Evolutionary conservation across 495 filamentous ascomycete genomes (phyloP).

Genomic region (Hamigera avellanea): DNA sequence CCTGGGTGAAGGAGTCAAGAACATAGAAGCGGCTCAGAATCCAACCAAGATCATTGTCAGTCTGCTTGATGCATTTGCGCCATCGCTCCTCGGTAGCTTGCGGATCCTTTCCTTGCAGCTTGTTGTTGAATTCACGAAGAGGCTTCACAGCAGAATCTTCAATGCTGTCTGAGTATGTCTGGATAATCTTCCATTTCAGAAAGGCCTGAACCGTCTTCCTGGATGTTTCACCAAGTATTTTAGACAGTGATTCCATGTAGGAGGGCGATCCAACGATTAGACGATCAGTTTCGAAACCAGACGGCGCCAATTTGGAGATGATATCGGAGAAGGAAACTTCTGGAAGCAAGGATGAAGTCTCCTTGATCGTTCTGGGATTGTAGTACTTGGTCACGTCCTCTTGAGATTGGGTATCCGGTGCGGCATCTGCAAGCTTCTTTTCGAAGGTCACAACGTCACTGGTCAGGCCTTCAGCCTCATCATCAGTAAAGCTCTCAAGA

Average conservation of each 20-base stretch:
- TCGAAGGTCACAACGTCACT: conserved; percentile 47
- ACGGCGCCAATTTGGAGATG: conserved; percentile 40
- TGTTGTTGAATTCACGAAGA: conserved; percentile 46
- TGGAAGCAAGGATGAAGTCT: conserved; percentile 41
- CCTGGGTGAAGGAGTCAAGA: conserved; percentile 50
- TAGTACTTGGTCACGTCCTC: conserved; percentile 51
- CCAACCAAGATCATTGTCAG: conserved; percentile 47
- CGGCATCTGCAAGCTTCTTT: conserved; percentile 45
- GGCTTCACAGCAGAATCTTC: conserved; percentile 49
- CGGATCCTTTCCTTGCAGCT: conserved; percentile 47
- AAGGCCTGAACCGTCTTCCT: conserved; percentile 41
- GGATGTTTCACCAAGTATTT: conserved; percentile 32
- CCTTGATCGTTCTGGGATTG: conserved; percentile 41
- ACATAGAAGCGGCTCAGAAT: conserved; percentile 56
- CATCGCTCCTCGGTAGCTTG: conserved; percentile 54
- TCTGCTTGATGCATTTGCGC: conserved; percentile 50
- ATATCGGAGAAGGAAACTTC: conserved; percentile 42
- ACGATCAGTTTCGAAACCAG: conserved; percentile 34
- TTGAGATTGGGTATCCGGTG: conserved; percentile 44
- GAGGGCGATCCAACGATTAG: conserved; percentile 47
- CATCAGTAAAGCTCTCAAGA: conserved; percentile 19
- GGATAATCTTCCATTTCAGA: conserved; percentile 51
- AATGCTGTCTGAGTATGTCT: conserved; percentile 35
- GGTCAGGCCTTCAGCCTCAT: conserved; percentile 15
- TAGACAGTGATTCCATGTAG: conserved; percentile 40